Evolutionary conservation across 139 green algal genomes (phyloP), one percentile per base, ranked within the genome.

Genomic region (Chlamydomonas sphaeroides): DNA sequence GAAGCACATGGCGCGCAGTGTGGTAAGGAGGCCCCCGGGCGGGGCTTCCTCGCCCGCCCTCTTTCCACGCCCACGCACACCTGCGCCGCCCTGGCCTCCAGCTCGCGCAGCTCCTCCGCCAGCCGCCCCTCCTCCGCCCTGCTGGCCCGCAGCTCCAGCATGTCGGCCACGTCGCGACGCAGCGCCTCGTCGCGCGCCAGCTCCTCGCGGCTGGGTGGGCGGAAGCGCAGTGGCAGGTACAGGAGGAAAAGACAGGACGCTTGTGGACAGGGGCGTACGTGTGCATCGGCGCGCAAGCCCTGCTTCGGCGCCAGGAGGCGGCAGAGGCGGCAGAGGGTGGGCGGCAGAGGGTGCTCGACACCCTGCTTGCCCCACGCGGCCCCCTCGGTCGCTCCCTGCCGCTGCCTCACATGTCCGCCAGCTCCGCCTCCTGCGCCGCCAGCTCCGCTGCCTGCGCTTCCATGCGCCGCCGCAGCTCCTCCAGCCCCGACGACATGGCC

Each of bases 71-170:
- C 26, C 56, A 28, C 5, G 28, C 41, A 41, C 30, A 83, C 39
- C 73, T 67, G 5, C 5, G 71, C 56, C 38, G 85, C 51, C 66
- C 68, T 65, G 25, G 68, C 87, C 70, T 75, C 78, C 68, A 80
- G 59, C 32, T 33, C 56, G 45, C 28, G 38, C 67, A 84, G 21
- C 68, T 80, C 42, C 68, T 33, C 36, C 53, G 26, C 56, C 56
- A 68, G 30, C 30, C 26, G 33, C 68, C 53, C 30, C 61, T 67
- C 62, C 32, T 69, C 65, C 78, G 83, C 66, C 75, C 79, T 59
- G 25, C 61, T 38, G 39, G 69, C 77, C 75, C 76, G 78, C 56
- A 83, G 65, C 32, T 86, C 81, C 71, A 86, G n/a, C n/a, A 78
- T 49, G 38, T 86, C 71, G 15, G 59, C 45, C 36, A 81, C 75